Conservation (phyloP, 1,284 basidiomycete species). For the Heterobasidion occidentale region DNA sequence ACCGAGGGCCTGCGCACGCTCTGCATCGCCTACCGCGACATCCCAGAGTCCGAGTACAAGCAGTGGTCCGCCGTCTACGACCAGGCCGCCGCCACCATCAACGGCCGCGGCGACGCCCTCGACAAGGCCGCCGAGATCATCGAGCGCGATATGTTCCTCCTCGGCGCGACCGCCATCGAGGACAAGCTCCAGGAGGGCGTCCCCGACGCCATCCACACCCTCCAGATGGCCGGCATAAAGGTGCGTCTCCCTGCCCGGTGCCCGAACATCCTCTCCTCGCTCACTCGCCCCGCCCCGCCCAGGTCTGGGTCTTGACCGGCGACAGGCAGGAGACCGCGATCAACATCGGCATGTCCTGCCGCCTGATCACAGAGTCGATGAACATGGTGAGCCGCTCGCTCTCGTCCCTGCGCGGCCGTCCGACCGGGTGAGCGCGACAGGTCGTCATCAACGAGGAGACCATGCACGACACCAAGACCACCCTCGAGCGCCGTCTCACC, state of each 20-base stretch:
- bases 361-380: conserved; percentile 97
- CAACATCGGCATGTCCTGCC: conserved; percentile 97
- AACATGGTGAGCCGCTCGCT: conserved; percentile 62
- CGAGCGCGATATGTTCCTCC: conserved; percentile 86
- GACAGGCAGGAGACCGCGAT: conserved; percentile 99
- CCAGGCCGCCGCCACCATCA: conserved; percentile 88
- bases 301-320: conserved; percentile 97
- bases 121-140: conserved; percentile 95
- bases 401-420: background rate
- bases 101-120: conserved; percentile 87
- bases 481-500: conserved; percentile 80
- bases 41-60: conserved; percentile 84
- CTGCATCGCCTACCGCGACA: conserved; percentile 92
- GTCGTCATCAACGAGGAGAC: conserved; percentile 93
- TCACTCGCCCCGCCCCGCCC: background rate
- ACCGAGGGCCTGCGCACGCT: conserved; percentile 95
- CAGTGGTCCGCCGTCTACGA: conserved; percentile 89
- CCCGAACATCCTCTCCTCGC: background rate
- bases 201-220: conserved; percentile 94
- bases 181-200: conserved; percentile 99
- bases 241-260: conserved; percentile 23
- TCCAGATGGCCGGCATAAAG: conserved; percentile 98
- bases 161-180: conserved; percentile 97
- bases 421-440: conserved; percentile 28
- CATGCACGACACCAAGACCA: conserved; percentile 76